A percentile compares a stretch with the other conserved stretches of the same genome.
phyloP scores from a whole-genome alignment of 495 filamentous ascomycete species.

The Trichoderma erinaceum region DNA sequence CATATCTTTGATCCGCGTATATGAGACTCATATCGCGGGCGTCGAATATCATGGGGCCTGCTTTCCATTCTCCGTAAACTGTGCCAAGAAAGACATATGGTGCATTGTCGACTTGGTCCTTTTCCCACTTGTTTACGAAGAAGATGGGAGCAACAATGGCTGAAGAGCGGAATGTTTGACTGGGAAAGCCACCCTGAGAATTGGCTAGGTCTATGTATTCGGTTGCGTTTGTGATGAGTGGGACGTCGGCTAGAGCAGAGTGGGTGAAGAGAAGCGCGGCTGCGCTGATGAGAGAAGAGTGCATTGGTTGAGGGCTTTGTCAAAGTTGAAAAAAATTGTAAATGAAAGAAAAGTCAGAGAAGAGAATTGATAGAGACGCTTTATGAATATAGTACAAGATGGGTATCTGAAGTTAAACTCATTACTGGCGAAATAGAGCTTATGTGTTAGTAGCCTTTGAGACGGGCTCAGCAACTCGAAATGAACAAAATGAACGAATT shows the following conservation, averaged over 20 bases:
- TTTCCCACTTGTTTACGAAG: slow-evolving; percentile 30
- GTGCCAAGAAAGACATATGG: slow-evolving; percentile 34
- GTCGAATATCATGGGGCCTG: slow-evolving; percentile 19
- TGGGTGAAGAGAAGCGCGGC: neutral
- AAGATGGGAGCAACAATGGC: slow-evolving; percentile 33
- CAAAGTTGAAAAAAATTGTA: neutral
- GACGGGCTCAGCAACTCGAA: too few relatives aligned
- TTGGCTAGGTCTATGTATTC: slow-evolving; percentile 18
- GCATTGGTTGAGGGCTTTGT: neutral
- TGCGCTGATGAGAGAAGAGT: neutral
- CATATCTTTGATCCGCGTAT: slow-evolving; percentile 19
- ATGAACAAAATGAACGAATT: neutral
- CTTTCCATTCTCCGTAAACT: slow-evolving; percentile 13
- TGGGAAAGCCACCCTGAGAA: slow-evolving; percentile 33
- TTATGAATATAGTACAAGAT: neutral
- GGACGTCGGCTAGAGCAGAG: slow-evolving; percentile 1
- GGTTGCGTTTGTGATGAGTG: neutral
- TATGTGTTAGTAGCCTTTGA: too few relatives aligned
- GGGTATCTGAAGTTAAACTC: neutral
- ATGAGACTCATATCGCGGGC: slow-evolving; percentile 22
- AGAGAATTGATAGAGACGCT: neutral
- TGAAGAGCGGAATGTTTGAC: slow-evolving; percentile 36
- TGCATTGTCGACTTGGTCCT: slow-evolving; percentile 30
- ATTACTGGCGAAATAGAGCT: neutral
- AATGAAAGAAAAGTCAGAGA: neutral